A percentile compares a stretch with the other conserved stretches of the same genome.
These are phyloP conservation scores for Liquidambar formosana DNA, from an alignment of 164 flowering plant genomes.

Conservation along the genomic window DNA sequence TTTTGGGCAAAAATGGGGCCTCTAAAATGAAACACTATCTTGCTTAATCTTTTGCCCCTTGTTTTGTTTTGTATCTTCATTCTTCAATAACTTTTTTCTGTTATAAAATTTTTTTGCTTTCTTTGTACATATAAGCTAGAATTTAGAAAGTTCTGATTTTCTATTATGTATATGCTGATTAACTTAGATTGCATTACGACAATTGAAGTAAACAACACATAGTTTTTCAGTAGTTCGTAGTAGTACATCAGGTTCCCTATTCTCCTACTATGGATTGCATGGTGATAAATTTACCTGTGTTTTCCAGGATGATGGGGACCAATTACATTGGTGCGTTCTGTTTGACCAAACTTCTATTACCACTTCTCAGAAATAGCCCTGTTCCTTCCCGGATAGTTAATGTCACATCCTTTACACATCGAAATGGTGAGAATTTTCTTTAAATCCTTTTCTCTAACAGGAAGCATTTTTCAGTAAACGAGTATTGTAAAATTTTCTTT, in stretches of 20 bases:
- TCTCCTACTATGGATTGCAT: background rate
- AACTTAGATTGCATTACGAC: background rate
- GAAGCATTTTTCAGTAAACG: background rate
- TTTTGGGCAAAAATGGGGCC: background rate
- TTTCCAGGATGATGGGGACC: slow-evolving; percentile 80
- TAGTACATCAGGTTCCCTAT: background rate
- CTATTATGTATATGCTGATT: background rate
- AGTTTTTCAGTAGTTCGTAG: background rate
- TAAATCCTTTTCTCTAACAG: background rate
- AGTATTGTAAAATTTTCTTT: background rate
- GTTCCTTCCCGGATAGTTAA: slow-evolving; percentile 82
- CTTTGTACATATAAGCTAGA: too few relatives aligned
- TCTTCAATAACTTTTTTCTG: too few relatives aligned
- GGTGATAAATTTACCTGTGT: background rate
- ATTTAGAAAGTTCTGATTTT: background rate
- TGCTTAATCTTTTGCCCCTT: background rate
- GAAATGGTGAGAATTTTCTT: slow-evolving; percentile 50
- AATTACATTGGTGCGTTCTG: slow-evolving; percentile 88
- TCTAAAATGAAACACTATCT: background rate
- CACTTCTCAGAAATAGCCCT: slow-evolving; percentile 71
- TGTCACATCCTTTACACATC: slow-evolving; percentile 89
- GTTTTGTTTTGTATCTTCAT: background rate
- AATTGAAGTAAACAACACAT: background rate
- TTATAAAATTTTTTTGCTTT: too few relatives aligned
- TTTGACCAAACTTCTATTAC: slow-evolving; percentile 71